Base-by-base conservation (phyloP, 2,329 filamentous ascomycete species). In the Monilinia fructigena region DNA sequence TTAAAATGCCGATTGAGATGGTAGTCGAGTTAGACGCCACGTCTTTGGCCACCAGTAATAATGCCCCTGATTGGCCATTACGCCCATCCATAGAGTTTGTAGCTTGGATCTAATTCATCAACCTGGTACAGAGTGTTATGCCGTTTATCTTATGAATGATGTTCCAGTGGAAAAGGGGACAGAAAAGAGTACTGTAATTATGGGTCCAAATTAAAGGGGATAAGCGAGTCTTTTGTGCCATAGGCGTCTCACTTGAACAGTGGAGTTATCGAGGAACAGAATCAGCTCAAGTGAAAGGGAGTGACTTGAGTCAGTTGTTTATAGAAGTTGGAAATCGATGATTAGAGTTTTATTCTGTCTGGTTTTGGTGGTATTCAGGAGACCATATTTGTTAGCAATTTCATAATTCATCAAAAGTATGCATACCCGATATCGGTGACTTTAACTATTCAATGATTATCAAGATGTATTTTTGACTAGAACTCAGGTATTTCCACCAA, bases 11-110 rank as follows among this genome's bases (percentile, higher is more conserved):
- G n/a, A n/a, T n/a, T n/a, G n/a, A 23, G 10, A 48, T 48, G 20
- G 56, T 18, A 23, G 12, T 18, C 26, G 4, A 38, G 18, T 18
- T 16, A 20, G 6, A 50, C 0, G 12, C 28, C 3, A 23, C 4
- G 0, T 7, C 20, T 23, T 18, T 2, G n/a, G 8, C 5, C 35
- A 6, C 28, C 20, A 2, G 2, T 8, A 1, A 35, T 2, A 14
- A 48, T 38, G 4, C 28, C 4, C 12, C 28, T 4, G 18, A 38
- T 0, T 38, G 42, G 45, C 28, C 56, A 23, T 50, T 60, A 14
- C 28, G 8, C 3, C 2, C 28, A 48, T 8, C 28, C 20, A 2
- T 4, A 50, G 35, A 23, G 0, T 23, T 4, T 6, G n/a, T 4
- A 20, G n/a, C 28, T 38, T 11, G 20, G 12, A 48, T 23, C 35